These are phyloP conservation scores for Amaranthus cruentus DNA, from an alignment of 148 eudicot species.

Conservation along the genomic window DNA sequence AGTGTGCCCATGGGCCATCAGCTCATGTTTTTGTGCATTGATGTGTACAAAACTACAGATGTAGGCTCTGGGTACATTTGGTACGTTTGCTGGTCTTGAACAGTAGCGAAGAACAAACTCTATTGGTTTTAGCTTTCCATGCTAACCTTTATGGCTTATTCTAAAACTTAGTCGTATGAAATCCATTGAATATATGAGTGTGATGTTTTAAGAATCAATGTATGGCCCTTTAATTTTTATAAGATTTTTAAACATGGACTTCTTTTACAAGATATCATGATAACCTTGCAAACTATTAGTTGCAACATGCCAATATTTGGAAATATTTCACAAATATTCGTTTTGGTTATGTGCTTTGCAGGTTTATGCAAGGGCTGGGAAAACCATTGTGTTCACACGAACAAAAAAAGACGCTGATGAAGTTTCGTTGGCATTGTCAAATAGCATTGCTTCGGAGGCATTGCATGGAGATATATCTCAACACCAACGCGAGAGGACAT, in stretches of 20 bases:
- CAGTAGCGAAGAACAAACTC: too few relatives aligned
- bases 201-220: neutral
- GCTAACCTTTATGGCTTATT: neutral
- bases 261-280: neutral
- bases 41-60: too few relatives aligned
- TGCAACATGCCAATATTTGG: neutral
- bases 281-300: neutral
- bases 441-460: conserved; percentile 90
- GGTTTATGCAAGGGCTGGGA: conserved; percentile 98
- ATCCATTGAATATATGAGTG: neutral
- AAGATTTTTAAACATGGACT: neutral
- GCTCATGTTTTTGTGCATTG: too few relatives aligned
- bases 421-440: conserved; percentile 79
- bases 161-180: neutral
- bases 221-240: neutral
- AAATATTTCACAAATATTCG: neutral
- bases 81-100: too few relatives aligned
- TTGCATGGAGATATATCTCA: conserved; percentile 98
- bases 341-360: conserved; percentile 20
- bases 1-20: too few relatives aligned
- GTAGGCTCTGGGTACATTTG: too few relatives aligned
- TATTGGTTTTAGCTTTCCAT: neutral
- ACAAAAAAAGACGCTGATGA: conserved; percentile 98
- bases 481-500: conserved; percentile 92
- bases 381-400: conserved; percentile 88